Evolutionary conservation across 2,329 filamentous ascomycete species (phyloP).

Genomic region (Penicillium sp.): DNA sequence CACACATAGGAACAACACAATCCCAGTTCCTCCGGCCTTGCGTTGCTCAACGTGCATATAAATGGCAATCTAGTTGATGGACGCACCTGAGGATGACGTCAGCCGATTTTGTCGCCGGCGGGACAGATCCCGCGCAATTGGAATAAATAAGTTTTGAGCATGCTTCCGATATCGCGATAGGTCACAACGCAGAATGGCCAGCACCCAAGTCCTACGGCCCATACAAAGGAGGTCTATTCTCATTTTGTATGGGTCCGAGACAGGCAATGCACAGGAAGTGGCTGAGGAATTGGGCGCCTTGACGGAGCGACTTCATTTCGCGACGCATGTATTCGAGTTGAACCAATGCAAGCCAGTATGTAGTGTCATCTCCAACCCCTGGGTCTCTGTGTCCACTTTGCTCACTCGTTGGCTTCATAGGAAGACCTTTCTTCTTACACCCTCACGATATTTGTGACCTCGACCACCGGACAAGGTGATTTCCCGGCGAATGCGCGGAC

Average conservation of each 20-base stretch:
- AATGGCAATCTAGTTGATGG: too few species aligned
- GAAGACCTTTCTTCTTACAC: conserved; percentile 36
- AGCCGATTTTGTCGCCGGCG: conserved; percentile 17
- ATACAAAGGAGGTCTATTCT: conserved; percentile 53
- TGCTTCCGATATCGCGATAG: conserved; percentile 2
- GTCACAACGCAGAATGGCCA: conserved; percentile 25
- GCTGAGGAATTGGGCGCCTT: conserved; percentile 76
- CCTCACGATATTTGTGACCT: conserved; percentile 67
- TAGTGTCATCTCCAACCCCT: background rate
- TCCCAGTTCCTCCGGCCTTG: too few species aligned
- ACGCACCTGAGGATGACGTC: conserved; percentile 27
- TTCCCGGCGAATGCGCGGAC: conserved; percentile 74
- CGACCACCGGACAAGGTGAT: conserved; percentile 93
- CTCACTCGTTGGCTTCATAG: conserved; percentile 17
- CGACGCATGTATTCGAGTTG: conserved; percentile 70
- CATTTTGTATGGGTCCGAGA: conserved; percentile 90
- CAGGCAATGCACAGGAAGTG: conserved; percentile 87
- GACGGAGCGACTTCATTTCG: conserved; percentile 73
- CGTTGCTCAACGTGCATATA: too few species aligned
- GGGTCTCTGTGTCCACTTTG: background rate
- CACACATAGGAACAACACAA: too few species aligned
- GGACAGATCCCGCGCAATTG: conserved; percentile 10
- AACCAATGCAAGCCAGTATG: conserved; percentile 71
- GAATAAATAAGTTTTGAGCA: background rate
- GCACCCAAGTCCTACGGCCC: conserved; percentile 11